Conservation (phyloP, 345 rosid species). For the Firmiana major region DNA sequence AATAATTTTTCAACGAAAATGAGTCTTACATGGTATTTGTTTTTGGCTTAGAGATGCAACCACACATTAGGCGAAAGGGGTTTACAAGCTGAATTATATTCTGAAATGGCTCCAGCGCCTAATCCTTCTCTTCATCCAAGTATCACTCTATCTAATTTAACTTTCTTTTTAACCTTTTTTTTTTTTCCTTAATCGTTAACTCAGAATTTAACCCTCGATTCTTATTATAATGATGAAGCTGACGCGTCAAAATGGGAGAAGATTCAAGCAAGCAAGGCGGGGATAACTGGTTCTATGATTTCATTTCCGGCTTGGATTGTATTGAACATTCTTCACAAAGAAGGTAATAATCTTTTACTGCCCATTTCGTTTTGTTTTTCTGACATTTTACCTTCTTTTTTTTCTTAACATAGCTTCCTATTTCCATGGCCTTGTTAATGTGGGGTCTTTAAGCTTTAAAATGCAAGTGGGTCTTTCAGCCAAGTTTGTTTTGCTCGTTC, state of each 20-base stretch:
- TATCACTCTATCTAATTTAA: neutral
- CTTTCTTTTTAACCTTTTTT: neutral
- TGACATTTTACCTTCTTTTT: neutral
- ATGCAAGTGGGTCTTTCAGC: neutral
- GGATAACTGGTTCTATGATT: conserved; percentile 46
- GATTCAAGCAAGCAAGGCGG: conserved; percentile 39
- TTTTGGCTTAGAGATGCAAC: conserved; percentile 35
- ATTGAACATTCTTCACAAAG: conserved; percentile 42
- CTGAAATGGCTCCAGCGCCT: conserved; percentile 22
- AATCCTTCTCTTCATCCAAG: conserved; percentile 23
- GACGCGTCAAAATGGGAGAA: conserved; percentile 64
- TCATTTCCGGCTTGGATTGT: conserved; percentile 49
- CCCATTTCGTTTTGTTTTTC: neutral
- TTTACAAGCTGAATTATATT: conserved; percentile 1
- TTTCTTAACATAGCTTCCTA: neutral
- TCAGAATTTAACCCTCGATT: neutral
- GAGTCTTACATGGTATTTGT: neutral
- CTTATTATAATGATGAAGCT: conserved; percentile 24
- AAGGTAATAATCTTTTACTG: conserved; percentile 35
- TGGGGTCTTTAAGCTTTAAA: neutral
- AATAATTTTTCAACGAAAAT: conserved; percentile 20
- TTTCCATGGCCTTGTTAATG: neutral
- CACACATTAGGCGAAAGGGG: conserved; percentile 32
- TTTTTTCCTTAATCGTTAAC: neutral
- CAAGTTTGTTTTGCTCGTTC: neutral